Evolutionary conservation across 2,329 filamentous ascomycete species (phyloP).

Genomic region (Arthroderma uncinatum): DNA sequence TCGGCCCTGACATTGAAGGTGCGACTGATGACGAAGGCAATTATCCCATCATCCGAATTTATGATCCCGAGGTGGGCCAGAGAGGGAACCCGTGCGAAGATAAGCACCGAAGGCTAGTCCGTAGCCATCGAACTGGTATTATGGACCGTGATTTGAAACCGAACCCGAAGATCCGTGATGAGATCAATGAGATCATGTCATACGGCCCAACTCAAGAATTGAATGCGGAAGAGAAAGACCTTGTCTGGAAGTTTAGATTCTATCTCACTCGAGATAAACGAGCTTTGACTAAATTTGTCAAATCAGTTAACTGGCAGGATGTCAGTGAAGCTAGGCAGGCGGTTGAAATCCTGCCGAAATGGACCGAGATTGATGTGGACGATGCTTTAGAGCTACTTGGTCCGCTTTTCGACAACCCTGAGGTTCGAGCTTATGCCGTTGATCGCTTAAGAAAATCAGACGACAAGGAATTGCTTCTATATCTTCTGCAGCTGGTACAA

Average conservation of each 20-base stretch:
- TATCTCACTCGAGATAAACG: constrained; percentile 86
- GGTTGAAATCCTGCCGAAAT: constrained; percentile 77
- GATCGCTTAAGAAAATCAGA: constrained; percentile 83
- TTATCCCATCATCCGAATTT: constrained; percentile 64
- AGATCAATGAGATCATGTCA: constrained; percentile 79
- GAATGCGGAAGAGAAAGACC: constrained; percentile 82
- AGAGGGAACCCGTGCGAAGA: constrained; percentile 88
- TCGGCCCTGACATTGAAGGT: constrained; percentile 77
- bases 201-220: constrained; percentile 87
- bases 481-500: constrained; percentile 87
- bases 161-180: constrained; percentile 89
- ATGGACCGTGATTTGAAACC: constrained; percentile 91
- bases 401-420: constrained; percentile 77
- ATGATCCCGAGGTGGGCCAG: constrained; percentile 84
- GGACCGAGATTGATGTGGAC: constrained; percentile 95
- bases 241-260: constrained; percentile 96
- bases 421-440: constrained; percentile 86
- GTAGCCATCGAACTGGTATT: constrained; percentile 86
- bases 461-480: constrained; percentile 81
- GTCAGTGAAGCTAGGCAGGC: constrained; percentile 76
- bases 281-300: constrained; percentile 92
- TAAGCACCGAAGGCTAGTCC: constrained; percentile 83
- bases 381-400: constrained; percentile 90
- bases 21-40: constrained; percentile 41
- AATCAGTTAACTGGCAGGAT: constrained; percentile 91